Percentiles rank a stretch among this genome's conserved stretches.
phyloP scores from a whole-genome alignment of 1,284 basidiomycete genomes.

The Malassezia dermatis region DNA sequence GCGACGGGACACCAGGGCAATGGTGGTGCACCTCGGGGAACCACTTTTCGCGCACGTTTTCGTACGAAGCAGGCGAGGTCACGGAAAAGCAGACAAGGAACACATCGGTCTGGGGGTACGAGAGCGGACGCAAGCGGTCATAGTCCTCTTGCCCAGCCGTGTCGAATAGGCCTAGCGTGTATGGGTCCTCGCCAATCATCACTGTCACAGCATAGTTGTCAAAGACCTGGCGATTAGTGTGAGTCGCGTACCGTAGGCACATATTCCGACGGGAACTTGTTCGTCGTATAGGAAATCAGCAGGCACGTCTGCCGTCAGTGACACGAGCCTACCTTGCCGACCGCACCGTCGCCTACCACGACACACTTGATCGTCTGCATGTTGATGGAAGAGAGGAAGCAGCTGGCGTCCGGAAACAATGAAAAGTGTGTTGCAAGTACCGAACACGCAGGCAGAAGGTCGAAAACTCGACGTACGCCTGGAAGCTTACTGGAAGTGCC shows the following conservation, averaged over 20 bases:
- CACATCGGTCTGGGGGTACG: conserved; percentile 98
- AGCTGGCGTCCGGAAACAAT: not conserved
- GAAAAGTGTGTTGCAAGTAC: not conserved
- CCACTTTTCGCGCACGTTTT: conserved; percentile 99
- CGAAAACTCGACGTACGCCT: not conserved
- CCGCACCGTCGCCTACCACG: conserved; percentile 98
- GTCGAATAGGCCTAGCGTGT: conserved; percentile 95
- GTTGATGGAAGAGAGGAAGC: not conserved
- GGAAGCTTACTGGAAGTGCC: not conserved
- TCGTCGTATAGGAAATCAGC: conserved; percentile 98
- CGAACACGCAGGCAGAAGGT: not conserved
- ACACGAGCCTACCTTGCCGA: conserved; percentile 73
- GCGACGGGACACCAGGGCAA: conserved; percentile 97
- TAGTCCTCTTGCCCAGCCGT: conserved; percentile 99
- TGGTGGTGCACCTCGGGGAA: conserved; percentile 99
- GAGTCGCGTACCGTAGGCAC: conserved; percentile 64
- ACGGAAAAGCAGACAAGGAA: conserved; percentile 99
- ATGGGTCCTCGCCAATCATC: conserved; percentile 99
- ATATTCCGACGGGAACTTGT: conserved; percentile 68
- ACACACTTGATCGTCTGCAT: conserved; percentile 61
- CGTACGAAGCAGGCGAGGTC: conserved; percentile 93
- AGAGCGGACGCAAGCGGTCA: conserved; percentile 92
- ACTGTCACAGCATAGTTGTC: conserved; percentile 98
- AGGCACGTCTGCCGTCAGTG: conserved; percentile 69
- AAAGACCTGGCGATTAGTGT: conserved; percentile 58